phyloP scores from a whole-genome alignment of 164 flowering plant species.

The Piper longum region DNA sequence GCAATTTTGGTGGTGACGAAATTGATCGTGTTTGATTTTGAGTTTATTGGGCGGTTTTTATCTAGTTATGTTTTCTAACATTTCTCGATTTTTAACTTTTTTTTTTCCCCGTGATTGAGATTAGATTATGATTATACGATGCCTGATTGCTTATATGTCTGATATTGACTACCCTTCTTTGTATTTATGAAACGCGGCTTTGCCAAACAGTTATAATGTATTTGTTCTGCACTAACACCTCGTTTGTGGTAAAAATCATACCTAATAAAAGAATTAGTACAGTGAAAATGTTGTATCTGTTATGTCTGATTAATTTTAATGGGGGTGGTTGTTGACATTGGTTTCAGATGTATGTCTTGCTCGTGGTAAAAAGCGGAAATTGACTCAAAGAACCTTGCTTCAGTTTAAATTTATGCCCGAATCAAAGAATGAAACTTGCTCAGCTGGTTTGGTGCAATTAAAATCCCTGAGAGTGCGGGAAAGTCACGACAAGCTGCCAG shows the following conservation, averaged over 20 bases:
- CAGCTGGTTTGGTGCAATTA: slow-evolving; percentile 10
- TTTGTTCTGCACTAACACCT: neutral
- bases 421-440: slow-evolving; percentile 15
- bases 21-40: too few relatives aligned
- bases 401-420: slow-evolving; percentile 41
- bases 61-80: too few relatives aligned
- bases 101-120: too few relatives aligned
- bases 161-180: neutral
- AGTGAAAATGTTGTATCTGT: neutral
- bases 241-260: neutral
- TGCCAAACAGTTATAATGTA: neutral
- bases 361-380: slow-evolving; percentile 59
- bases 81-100: too few relatives aligned
- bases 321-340: neutral
- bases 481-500: slow-evolving; percentile 2
- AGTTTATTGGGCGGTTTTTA: too few relatives aligned
- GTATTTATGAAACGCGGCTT: neutral
- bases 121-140: too few relatives aligned
- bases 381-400: slow-evolving; percentile 70
- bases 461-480: slow-evolving; percentile 1
- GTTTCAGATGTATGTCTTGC: slow-evolving; percentile 61
- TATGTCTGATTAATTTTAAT: neutral
- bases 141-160: too few relatives aligned
- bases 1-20: neutral
- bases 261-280: neutral